Evolutionary conservation across 352 stramenopile species (phyloP), one percentile per base, ranked within the genome.

Genomic region (Phytophthora syringae): DNA sequence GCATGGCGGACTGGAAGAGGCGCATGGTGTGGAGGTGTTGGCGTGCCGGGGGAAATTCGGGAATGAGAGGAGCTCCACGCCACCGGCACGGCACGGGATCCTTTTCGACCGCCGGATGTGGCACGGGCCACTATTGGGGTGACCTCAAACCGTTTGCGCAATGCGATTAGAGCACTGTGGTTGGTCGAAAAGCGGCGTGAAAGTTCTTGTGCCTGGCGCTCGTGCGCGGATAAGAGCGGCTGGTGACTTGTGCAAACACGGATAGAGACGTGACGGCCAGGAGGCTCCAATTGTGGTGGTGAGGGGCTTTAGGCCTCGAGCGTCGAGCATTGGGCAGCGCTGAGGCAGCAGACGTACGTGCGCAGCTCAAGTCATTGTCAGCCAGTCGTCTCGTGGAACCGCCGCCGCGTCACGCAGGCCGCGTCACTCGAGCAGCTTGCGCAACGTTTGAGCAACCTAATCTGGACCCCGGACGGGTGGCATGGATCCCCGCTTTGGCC

Each of bases 1-100:
- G 70, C 62, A 77, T 80, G 59, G 76, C 76, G 64, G 78, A 86
- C 49, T 77, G 64, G 64, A 89, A 91, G 59, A 91, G 82, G 53
- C 82, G 82, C 82, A 91, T 91, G 32, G 28, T 71, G 27, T 12
- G 12, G 36, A 18, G 40, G 15, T 16, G n/a, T 20, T 72, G 60
- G 13, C 52, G 60, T 64, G 30, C 15, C 10, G 25, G 39, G 39
- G 58, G 52, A 75, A 78, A 75, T 72, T 27, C 52, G 34, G 39
- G 65, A 78, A 78, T 78, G 70, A 32, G 27, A 71, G 64, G 37
- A 52, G 51, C 45, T 60, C 45, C 60, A n/a, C n/a, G n/a, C n/a
- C n/a, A n/a, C n/a, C n/a, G n/a, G n/a, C 60, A 24, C 30, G 45
- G 36, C 43, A 51, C 27, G n/a, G 32, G 7, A 18, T 7, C 15